Evolutionary conservation across 345 rosid genomes (phyloP), one percentile per base, ranked within the genome.

Genomic region (Orychophragmus violaceus): DNA sequence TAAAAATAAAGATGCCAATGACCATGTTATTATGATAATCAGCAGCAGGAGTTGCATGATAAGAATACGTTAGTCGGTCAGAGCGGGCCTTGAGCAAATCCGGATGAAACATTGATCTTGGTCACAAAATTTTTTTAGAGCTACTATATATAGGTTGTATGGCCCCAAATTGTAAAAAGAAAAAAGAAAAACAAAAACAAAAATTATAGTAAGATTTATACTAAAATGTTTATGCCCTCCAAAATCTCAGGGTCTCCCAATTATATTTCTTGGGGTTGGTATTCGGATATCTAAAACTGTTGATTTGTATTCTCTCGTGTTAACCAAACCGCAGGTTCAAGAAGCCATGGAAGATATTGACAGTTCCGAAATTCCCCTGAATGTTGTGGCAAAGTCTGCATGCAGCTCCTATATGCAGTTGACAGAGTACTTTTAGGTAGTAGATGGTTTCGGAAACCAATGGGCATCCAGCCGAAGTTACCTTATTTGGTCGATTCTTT

Each of bases 351-450:
- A 94, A 66, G 99, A 94, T 81, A 77, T 90, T 28, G 96, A 95
- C 51, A 87, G 81, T 73, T 87, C 94, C 4, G 88, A 79, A 53
- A 84, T 90, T 75, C 97, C 97, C 28, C 71, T 88, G 70, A 90
- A 84, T 78, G 88, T 90, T 51, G 84, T 94, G 78, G 90, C 97
- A 46, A 94, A 90, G 79, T 97, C 92, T 79, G 99, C 95, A 63
- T 94, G 69, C 89, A 88, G 77, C 92, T 94, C 23, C 79, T 81
- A 35, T 80, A 90, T 72, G 87, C 90, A 4, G 86, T 94, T 19
- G 99, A 94, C 65, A 90, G 69, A 76, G 81, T 85, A 55, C 83
- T 94, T 30, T 65, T 94, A 30, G 97, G 99, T 48, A 87, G 88
- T 64, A 81, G 92, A 81, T 90, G 99, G 97, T 80, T 90, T 72